Evolutionary conservation across 1,139 yeast genomes (phyloP).

Genomic region (Candida tetrigidarum): DNA sequence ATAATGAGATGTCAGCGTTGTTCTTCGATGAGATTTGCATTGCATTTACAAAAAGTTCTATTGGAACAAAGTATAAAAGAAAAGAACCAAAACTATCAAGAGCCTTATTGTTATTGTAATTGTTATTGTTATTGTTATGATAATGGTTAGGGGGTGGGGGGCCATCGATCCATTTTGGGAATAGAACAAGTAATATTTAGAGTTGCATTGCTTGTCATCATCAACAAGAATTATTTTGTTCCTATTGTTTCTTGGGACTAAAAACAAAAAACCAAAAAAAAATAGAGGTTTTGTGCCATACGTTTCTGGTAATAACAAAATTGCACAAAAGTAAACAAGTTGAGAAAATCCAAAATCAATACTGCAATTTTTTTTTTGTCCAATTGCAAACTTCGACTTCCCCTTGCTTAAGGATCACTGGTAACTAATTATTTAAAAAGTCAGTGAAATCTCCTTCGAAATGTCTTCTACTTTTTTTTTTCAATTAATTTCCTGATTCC

Average conservation of each 20-base stretch:
- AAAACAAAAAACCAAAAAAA: background rate
- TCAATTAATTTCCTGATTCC: background rate
- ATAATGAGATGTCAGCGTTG: background rate
- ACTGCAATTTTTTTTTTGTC: background rate
- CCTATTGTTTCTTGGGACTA: background rate
- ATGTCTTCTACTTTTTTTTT: background rate
- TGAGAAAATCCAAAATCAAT: background rate
- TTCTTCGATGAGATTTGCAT: background rate
- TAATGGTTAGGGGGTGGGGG: background rate
- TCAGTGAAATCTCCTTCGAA: background rate
- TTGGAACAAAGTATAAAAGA: background rate
- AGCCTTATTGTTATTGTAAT: too few relatives aligned
- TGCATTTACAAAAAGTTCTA: background rate
- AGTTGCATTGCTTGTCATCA: background rate
- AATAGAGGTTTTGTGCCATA: background rate
- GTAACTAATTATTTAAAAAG: constrained; percentile 1
- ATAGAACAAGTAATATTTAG: background rate
- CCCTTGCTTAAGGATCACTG: too few relatives aligned
- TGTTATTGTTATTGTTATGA: too few relatives aligned
- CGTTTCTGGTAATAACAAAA: background rate
- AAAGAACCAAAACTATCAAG: too few relatives aligned
- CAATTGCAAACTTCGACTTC: too few relatives aligned
- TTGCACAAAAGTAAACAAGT: background rate
- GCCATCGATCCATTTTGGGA: background rate
- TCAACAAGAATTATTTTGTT: background rate